These are phyloP conservation scores for Echinochloa phyllopogon DNA, from an alignment of 176 grass and related monocot genomes.

Conservation along the genomic window DNA sequence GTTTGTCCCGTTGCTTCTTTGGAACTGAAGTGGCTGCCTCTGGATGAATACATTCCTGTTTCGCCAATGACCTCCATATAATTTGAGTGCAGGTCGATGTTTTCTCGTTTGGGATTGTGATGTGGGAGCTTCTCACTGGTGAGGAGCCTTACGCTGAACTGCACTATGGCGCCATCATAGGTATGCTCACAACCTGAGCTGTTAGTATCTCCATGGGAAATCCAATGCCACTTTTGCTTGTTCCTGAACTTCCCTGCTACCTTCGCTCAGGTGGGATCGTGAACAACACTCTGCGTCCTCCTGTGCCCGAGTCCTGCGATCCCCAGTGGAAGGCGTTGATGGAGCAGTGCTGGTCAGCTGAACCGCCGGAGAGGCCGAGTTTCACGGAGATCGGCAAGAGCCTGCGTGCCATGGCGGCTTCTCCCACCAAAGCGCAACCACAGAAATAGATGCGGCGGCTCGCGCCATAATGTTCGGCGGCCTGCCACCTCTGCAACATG, in stretches of 20 bases:
- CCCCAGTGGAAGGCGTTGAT: constrained; percentile 82
- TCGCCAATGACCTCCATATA: background rate
- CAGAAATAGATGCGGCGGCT: constrained; percentile 51
- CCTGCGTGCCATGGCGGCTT: constrained; percentile 68
- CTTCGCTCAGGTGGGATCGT: constrained; percentile 87
- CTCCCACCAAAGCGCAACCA: constrained; percentile 52
- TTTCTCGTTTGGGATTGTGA: constrained; percentile 95
- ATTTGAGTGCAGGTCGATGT: constrained; percentile 75
- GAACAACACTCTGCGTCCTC: constrained; percentile 85
- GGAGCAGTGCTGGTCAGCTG: constrained; percentile 89
- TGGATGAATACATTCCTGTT: background rate
- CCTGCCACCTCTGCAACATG: background rate
- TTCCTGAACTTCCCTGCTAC: background rate
- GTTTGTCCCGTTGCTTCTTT: constrained; percentile 44
- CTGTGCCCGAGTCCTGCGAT: constrained; percentile 72
- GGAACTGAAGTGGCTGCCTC: background rate
- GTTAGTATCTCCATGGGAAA: background rate
- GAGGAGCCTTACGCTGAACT: constrained; percentile 91
- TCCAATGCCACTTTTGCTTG: constrained; percentile 12
- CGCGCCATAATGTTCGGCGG: background rate
- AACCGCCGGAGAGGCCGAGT: constrained; percentile 72
- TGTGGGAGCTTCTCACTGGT: constrained; percentile 97
- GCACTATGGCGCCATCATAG: constrained; percentile 95
- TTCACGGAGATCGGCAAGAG: constrained; percentile 75
- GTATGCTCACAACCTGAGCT: constrained; percentile 25